Base-by-base conservation (phyloP, 2,329 filamentous ascomycete species). In the Leptographium wingfieldii region DNA sequence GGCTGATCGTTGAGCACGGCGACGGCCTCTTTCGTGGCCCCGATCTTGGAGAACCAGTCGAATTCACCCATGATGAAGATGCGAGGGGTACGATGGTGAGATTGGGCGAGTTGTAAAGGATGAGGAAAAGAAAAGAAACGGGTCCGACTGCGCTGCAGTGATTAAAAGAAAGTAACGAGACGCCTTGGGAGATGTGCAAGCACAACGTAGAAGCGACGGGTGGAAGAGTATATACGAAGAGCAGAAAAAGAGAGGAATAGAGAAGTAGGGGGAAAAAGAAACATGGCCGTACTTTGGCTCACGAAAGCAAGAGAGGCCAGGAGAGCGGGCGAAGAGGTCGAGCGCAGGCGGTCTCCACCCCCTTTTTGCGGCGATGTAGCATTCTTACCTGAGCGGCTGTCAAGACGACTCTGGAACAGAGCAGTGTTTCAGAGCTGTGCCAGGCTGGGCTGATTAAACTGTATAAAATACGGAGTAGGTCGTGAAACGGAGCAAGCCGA, bases 1-100 rank as follows among this genome's bases (percentile, higher is more conserved):
- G 81, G 81, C 70, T 84, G 81, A 67, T 84, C 80, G 72, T 84
- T 83, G 68, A 84, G 74, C 58, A 78, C 76, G 64, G 79, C 80
- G 66, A 84, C 79, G 65, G 80, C 81, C 68, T 82, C 72, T 43
- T 75, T 73, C 22, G 81, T 83, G 56, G 81, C 81, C 69, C 81
- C 81, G 66, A 84, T 77, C 61, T 72, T 76, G 66, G 67, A 67
- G 65, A 84, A 77, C 74, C 78, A 84, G 69, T 78, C 78, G 68
- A 83, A 84, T 68, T 80, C 74, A 63, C 76, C 79, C 73, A 66
- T 66, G 49, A 46, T 56, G 51, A n/a, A 22, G 35, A 22, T 43
- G 25, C 53, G 27, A 7, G 25, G 38, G 38, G 29, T 35, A n/a
- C 22, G 25, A 46, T 22, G 29, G 29, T 12, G 16, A 46, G 40